A percentile compares a stretch with the other conserved stretches of the same genome.
Conservation (phyloP, 768 basidiomycete genomes). For the Trametes cinnabarina region DNA sequence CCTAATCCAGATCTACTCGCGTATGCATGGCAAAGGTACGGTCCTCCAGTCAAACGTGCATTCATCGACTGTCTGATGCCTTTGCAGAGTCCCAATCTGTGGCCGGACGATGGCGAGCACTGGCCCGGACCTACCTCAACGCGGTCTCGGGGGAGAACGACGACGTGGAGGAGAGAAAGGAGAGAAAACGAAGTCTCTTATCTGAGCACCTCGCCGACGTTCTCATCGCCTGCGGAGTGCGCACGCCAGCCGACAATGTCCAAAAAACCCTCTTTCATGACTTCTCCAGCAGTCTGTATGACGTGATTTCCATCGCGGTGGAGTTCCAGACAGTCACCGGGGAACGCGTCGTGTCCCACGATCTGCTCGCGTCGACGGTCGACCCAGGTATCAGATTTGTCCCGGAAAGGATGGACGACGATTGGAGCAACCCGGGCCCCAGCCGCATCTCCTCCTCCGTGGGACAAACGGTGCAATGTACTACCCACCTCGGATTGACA, state of each 20-base stretch:
- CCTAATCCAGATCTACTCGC: too few species aligned
- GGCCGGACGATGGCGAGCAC: conserved; percentile 13
- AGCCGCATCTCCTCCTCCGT: too few species aligned
- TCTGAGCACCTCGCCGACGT: not conserved
- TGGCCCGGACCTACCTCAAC: conserved; percentile 1
- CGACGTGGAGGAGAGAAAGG: too few species aligned
- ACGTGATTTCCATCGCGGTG: not conserved
- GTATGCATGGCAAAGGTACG: too few species aligned
- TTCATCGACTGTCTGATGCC: too few species aligned
- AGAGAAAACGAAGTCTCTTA: too few species aligned
- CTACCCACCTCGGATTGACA: conserved; percentile 5
- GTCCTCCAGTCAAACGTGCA: too few species aligned
- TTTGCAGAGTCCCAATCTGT: conserved; percentile 16
- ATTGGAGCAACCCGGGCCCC: conserved; percentile 3
- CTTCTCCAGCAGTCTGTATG: not conserved
- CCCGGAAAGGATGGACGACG: conserved; percentile 6
- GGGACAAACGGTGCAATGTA: not conserved
- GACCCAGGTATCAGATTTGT: not conserved
- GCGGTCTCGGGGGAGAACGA: too few species aligned
- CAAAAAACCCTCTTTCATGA: too few species aligned
- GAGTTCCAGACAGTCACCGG: not conserved
- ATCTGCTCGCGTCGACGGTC: not conserved
- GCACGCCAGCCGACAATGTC: too few species aligned
- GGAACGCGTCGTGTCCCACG: conserved; percentile 7
- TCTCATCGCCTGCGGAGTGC: not conserved